Evolutionary conservation across 129 eudicot genomes (phyloP).

Genomic region (Flaveria trinervia): DNA sequence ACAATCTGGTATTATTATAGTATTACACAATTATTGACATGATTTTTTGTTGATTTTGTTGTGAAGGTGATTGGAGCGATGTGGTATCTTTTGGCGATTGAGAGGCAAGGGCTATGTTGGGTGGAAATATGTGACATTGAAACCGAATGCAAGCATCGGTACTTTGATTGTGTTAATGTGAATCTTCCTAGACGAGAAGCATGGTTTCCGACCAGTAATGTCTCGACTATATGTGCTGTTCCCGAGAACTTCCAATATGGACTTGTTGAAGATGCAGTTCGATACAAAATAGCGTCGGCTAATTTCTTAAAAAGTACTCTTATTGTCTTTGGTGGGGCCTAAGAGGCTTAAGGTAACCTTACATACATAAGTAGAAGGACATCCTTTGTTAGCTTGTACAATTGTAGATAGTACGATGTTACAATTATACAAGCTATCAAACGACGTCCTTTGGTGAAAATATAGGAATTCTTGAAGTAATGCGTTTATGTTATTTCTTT

Average conservation of each 20-base stretch:
- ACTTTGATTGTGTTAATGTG: slow-evolving; percentile 45
- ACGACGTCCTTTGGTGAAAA: neutral
- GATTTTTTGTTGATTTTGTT: neutral
- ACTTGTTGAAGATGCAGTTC: slow-evolving; percentile 53
- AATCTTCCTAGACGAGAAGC: slow-evolving; percentile 38
- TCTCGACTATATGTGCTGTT: slow-evolving; percentile 41
- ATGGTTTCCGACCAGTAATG: slow-evolving; percentile 58
- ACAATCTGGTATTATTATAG: neutral
- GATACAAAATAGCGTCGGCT: slow-evolving; percentile 35
- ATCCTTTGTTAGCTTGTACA: neutral
- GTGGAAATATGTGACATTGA: slow-evolving; percentile 51
- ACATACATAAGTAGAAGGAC: neutral
- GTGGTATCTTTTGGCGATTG: slow-evolving; percentile 78
- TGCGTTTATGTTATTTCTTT: neutral
- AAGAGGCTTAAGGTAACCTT: slow-evolving; percentile 58
- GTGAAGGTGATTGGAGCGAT: slow-evolving; percentile 70
- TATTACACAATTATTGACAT: neutral
- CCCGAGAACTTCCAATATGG: slow-evolving; percentile 49
- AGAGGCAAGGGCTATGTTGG: slow-evolving; percentile 82
- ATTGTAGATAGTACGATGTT: too few species aligned
- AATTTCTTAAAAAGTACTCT: slow-evolving; percentile 53
- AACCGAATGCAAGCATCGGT: slow-evolving; percentile 43
- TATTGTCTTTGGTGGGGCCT: slow-evolving; percentile 91
- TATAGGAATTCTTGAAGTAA: neutral
- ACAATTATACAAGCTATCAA: neutral